phyloP scores from a whole-genome alignment of 768 basidiomycete species.

The Lentinula sp. region DNA sequence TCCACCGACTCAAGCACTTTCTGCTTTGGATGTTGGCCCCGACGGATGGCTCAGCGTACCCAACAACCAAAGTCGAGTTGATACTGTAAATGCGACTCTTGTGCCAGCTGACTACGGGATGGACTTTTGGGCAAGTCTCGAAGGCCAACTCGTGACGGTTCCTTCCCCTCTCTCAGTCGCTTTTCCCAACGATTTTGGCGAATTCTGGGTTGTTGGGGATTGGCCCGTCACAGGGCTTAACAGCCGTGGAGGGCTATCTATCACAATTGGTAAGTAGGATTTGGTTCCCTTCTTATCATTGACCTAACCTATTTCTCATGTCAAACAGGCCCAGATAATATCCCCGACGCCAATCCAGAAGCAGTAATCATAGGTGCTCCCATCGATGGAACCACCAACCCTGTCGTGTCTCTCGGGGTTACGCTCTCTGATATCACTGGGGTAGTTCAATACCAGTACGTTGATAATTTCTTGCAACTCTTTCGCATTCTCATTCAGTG shows the following conservation, averaged over 20 bases:
- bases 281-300: constrained; percentile 2
- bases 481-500: not conserved
- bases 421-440: constrained; percentile 47
- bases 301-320: not conserved
- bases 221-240: constrained; percentile 55
- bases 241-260: constrained; percentile 45
- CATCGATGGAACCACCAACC: constrained; percentile 48
- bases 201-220: constrained; percentile 54
- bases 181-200: constrained; percentile 48
- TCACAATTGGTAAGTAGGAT: constrained; percentile 34
- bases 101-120: constrained; percentile 48
- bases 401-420: constrained; percentile 40
- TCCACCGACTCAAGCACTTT: constrained; percentile 45
- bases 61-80: constrained; percentile 43
- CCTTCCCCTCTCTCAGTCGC: constrained; percentile 38
- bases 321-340: constrained; percentile 34
- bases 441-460: constrained; percentile 47
- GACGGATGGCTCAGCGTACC: constrained; percentile 55
- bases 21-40: constrained; percentile 41
- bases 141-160: constrained; percentile 51
- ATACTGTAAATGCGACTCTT: constrained; percentile 38
- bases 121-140: constrained; percentile 62
- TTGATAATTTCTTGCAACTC: not conserved
- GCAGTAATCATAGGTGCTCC: constrained; percentile 47
- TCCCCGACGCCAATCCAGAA: constrained; percentile 57